Conservation (phyloP, 805 yeast species). For the Yarrowia osloensis region DNA sequence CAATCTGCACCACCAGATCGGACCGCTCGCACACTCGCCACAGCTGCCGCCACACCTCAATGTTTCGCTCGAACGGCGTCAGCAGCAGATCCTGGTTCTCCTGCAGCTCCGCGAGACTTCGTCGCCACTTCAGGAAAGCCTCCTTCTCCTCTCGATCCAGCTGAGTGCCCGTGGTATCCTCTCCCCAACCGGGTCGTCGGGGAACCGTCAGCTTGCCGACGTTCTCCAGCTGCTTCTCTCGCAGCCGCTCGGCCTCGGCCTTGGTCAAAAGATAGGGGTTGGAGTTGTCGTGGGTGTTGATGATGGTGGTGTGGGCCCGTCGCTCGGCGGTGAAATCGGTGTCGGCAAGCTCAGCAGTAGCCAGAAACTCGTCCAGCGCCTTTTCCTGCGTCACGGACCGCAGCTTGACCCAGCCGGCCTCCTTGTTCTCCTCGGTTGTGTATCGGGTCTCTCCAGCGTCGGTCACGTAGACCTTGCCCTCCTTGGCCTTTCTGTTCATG, state of each 20-base stretch:
- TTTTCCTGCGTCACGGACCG: slow-evolving; percentile 94
- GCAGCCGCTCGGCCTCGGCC: slow-evolving; percentile 64
- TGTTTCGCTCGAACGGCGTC: slow-evolving; percentile 95
- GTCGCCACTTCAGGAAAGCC: slow-evolving; percentile 92
- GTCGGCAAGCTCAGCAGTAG: slow-evolving; percentile 93
- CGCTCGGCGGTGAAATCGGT: slow-evolving; percentile 95
- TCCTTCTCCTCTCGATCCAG: slow-evolving; percentile 86
- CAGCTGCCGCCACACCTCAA: slow-evolving; percentile 97
- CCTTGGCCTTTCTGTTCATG: slow-evolving; percentile 59
- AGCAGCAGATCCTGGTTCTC: slow-evolving; percentile 81
- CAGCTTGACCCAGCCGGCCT: slow-evolving; percentile 85
- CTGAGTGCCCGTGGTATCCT: slow-evolving; percentile 67
- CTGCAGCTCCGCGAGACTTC: slow-evolving; percentile 80
- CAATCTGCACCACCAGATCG: slow-evolving; percentile 92
- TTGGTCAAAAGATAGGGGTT: slow-evolving; percentile 64
- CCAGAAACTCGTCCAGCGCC: slow-evolving; percentile 89
- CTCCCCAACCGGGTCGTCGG: slow-evolving; percentile 86
- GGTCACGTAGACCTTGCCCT: slow-evolving; percentile 44
- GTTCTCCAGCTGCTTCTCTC: slow-evolving; percentile 58
- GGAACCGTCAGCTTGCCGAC: slow-evolving; percentile 76
- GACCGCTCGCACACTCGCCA: slow-evolving; percentile 98
- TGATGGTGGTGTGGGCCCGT: slow-evolving; percentile 76
- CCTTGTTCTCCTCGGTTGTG: slow-evolving; percentile 81
- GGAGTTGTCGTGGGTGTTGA: slow-evolving; percentile 53
- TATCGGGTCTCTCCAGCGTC: slow-evolving; percentile 84